Percentiles rank a stretch among this genome's conserved stretches.
These are phyloP conservation scores for Chlorella sp. DNA, from an alignment of 139 green algal species.

Conservation along the genomic window DNA sequence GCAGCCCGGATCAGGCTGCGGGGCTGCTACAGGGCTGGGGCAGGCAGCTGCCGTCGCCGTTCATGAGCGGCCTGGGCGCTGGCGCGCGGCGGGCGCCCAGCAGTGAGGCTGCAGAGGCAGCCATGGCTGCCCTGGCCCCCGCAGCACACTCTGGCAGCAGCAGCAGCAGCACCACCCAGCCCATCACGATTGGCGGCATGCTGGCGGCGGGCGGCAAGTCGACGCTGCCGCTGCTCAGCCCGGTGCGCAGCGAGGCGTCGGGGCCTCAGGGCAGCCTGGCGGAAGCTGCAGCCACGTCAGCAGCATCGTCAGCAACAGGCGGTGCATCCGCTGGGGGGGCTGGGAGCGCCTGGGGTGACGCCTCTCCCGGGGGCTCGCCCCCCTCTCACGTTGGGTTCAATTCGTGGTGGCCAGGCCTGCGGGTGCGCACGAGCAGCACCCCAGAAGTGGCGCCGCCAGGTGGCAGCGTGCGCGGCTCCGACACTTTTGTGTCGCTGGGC, in stretches of 20 bases:
- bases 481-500: background rate
- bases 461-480: background rate
- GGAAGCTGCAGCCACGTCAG: slow-evolving; percentile 26
- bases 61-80: background rate
- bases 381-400: background rate
- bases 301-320: background rate
- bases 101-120: background rate
- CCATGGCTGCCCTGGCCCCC: background rate
- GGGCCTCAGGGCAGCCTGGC: background rate
- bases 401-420: slow-evolving; percentile 22
- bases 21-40: background rate
- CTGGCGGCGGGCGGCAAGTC: background rate
- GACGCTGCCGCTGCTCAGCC: background rate
- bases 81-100: background rate
- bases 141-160: background rate
- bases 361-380: background rate
- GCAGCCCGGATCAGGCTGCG: background rate
- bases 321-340: background rate
- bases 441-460: background rate
- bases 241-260: background rate
- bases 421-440: slow-evolving; percentile 11
- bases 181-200: background rate
- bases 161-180: background rate
- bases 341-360: background rate
- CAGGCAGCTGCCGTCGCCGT: background rate